Percentiles rank a stretch among this genome's conserved stretches.
These are phyloP conservation scores for Zygosaccharomyces bisporus DNA, from an alignment of 805 yeast genomes.

Conservation along the genomic window DNA sequence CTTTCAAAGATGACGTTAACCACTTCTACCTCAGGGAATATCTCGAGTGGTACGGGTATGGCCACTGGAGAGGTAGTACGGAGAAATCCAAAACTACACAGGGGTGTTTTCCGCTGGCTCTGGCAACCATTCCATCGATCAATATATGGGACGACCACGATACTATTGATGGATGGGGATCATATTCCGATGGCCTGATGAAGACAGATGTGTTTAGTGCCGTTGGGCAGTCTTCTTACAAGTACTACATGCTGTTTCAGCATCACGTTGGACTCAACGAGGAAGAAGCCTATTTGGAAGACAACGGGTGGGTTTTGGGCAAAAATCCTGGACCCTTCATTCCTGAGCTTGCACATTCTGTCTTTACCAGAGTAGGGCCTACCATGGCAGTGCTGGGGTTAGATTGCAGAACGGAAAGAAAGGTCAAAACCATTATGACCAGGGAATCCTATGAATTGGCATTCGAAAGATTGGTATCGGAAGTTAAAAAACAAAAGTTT, in stretches of 20 bases:
- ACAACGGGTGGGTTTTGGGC: constrained; percentile 63
- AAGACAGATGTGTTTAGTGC: constrained; percentile 58
- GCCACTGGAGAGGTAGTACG: constrained; percentile 69
- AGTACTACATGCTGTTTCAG: constrained; percentile 87
- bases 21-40: constrained; percentile 71
- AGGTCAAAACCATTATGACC: constrained; percentile 52
- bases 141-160: constrained; percentile 95
- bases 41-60: constrained; percentile 84
- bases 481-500: constrained; percentile 49
- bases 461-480: constrained; percentile 57
- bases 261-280: constrained; percentile 63
- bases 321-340: constrained; percentile 62
- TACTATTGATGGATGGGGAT: constrained; percentile 94
- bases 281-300: constrained; percentile 40
- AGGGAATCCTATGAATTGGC: constrained; percentile 53
- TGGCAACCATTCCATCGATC: constrained; percentile 79
- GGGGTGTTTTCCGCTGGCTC: constrained; percentile 63
- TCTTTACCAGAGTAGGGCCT: constrained; percentile 70
- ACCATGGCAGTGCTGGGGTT: constrained; percentile 70
- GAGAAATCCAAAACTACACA: constrained; percentile 61
- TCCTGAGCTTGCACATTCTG: constrained; percentile 59
- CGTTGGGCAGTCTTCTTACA: constrained; percentile 76
- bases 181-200: constrained; percentile 78
- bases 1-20: constrained; percentile 53
- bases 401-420: constrained; percentile 92